Base-by-base conservation (phyloP, 306 rosid genomes). In the Pyrus bretschneideri region DNA sequence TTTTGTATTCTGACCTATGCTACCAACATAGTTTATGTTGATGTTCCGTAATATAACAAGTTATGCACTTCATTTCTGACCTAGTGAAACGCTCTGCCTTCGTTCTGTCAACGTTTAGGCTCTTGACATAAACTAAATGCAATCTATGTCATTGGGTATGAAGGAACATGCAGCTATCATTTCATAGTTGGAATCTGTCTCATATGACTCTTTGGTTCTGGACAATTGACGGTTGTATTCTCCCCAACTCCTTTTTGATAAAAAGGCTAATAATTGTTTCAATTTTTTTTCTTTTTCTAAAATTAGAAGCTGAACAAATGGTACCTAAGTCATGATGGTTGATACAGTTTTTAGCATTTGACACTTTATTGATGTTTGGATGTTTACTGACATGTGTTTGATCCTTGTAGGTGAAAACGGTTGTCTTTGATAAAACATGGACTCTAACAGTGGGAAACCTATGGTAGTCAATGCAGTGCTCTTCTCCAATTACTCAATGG, bases 391-490 rank as follows among this genome's bases (percentile, higher is more conserved):
- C 27, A 10, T 72, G 68, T 42, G 40, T 19, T 44, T 73, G 51
- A 60, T 57, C 22, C 60, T 49, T 83, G 78, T 87, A 89, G 96
- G 93, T 90, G 69, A 90, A 83, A 71, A 76, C 82, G 52, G 82
- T 94, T 80, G 98, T 90, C 52, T 94, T 94, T 84, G 95, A 94
- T 78, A 90, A 92, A 86, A 94, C 97, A 0, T 95, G 98, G 79
- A 94, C 98, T 27, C 80, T 94, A 33, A 88, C 96, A 40, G 76
- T 71, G 98, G 98, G 63, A 88, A 87, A 85, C 98, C 97, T 10
- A 83, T 38, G 42, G 95, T 94, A 66, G 97, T 89, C 67, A 83
- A 95, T 70, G 91, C 86, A 15, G 82, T 87, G 79, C 84, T 89
- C 77, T 89, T 92, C 80, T 86, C 89, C 67, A 80, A 70, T 51